These are phyloP conservation scores for Linderina pennispora DNA, from an alignment of 192 early-diverging fungal genomes.

Conservation along the genomic window DNA sequence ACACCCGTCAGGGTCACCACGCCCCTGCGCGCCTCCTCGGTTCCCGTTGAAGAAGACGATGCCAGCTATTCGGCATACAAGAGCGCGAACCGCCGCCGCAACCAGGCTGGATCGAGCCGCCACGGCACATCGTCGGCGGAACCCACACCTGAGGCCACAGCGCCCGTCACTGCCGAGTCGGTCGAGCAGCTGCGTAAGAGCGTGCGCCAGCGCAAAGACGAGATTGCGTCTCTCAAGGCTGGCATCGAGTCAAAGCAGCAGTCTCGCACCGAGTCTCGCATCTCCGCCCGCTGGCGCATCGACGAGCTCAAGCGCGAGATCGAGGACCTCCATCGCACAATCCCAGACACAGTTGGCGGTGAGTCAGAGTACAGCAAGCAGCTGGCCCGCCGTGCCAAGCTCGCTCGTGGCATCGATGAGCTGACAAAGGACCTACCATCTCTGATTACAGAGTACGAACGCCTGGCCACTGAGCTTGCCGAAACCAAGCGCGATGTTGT, in stretches of 20 bases:
- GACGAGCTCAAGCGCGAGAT: conserved; percentile 43
- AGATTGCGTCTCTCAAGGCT: conserved; percentile 1
- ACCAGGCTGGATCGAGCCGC: conserved; percentile 3
- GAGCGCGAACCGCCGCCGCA: conserved; percentile 31
- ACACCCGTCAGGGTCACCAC: background rate
- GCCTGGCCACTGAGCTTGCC: conserved; percentile 21
- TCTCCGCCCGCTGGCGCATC: conserved; percentile 32
- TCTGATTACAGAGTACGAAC: conserved; percentile 22
- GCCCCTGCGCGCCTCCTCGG: background rate
- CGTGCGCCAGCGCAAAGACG: conserved; percentile 20
- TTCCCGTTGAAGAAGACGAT: conserved; percentile 3
- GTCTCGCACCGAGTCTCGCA: conserved; percentile 29
- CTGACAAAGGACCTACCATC: conserved; percentile 12
- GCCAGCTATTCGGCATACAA: conserved; percentile 11
- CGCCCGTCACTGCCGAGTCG: conserved; percentile 10
- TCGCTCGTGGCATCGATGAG: conserved; percentile 24
- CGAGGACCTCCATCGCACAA: conserved; percentile 29
- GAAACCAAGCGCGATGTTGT: conserved; percentile 10
- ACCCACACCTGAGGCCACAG: conserved; percentile 1
- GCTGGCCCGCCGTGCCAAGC: conserved; percentile 15
- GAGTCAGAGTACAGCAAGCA: conserved; percentile 9
- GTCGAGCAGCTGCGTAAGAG: conserved; percentile 25
- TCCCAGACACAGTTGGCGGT: background rate
- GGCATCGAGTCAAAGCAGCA: conserved; percentile 6
- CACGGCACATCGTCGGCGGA: conserved; percentile 5